Percentiles rank a stretch among this genome's conserved stretches.
Evolutionary conservation across 805 yeast genomes (phyloP).

Genomic region (Myxozyma melibiosi): DNA sequence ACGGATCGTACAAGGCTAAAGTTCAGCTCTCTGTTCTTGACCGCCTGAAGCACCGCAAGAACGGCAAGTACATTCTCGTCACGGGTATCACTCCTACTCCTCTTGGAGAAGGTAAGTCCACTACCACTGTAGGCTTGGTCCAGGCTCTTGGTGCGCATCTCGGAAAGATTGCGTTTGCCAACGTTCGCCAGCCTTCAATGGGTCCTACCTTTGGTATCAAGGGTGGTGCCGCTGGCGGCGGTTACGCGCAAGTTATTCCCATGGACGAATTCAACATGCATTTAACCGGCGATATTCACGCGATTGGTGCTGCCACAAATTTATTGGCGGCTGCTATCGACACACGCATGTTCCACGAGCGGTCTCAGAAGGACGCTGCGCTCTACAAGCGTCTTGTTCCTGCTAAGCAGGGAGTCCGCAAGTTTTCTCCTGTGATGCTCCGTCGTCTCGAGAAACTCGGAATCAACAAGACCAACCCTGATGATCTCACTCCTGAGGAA

Average conservation of each 20-base stretch:
- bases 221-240: constrained; percentile 99
- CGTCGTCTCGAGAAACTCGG: constrained; percentile 78
- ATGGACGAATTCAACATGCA: constrained; percentile 99
- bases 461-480: constrained; percentile 77
- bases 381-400: constrained; percentile 87
- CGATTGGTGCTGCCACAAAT: constrained; percentile 91
- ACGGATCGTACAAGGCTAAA: constrained; percentile 89
- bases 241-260: constrained; percentile 95
- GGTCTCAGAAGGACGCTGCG: constrained; percentile 78
- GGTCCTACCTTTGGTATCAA: constrained; percentile 98
- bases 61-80: constrained; percentile 87
- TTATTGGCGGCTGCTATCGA: constrained; percentile 94
- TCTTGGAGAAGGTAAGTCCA: constrained; percentile 95
- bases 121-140: constrained; percentile 95
- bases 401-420: constrained; percentile 73
- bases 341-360: constrained; percentile 94
- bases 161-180: constrained; percentile 80
- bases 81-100: constrained; percentile 99
- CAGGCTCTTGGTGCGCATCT: constrained; percentile 94
- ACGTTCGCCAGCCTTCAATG: constrained; percentile 97
- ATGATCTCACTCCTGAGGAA: constrained; percentile 77
- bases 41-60: constrained; percentile 61
- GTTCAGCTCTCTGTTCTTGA: constrained; percentile 68
- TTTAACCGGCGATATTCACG: constrained; percentile 96
- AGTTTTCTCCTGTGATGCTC: constrained; percentile 76